Evolutionary conservation across 2,329 filamentous ascomycete species (phyloP).

Genomic region (Paraphaeosphaeria sporulosa): DNA sequence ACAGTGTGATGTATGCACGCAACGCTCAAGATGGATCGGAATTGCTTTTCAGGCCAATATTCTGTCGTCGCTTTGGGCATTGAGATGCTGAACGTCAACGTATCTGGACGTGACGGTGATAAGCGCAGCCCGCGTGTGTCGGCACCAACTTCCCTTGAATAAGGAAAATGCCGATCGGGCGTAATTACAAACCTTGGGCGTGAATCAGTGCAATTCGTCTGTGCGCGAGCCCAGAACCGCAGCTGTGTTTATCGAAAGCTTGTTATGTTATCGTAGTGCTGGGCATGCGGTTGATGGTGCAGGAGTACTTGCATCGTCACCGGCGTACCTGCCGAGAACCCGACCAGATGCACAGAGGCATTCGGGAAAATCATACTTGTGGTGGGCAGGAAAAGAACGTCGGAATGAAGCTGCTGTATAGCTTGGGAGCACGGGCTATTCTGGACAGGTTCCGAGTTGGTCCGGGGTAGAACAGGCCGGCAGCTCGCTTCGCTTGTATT

Average conservation of each 20-base stretch:
- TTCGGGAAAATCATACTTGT: neutral
- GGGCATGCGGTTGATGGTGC: constrained; percentile 38
- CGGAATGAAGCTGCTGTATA: neutral
- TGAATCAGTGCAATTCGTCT: constrained; percentile 27
- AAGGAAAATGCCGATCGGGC: constrained; percentile 26
- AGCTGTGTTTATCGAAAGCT: constrained; percentile 30
- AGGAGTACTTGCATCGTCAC: constrained; percentile 33
- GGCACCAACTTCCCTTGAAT: neutral
- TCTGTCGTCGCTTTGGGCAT: constrained; percentile 20
- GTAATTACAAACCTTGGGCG: constrained; percentile 15
- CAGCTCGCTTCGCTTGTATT: neutral
- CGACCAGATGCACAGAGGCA: neutral
- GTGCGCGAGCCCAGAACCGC: constrained; percentile 22
- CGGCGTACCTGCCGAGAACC: constrained; percentile 13
- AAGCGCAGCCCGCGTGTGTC: neutral
- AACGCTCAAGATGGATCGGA: constrained; percentile 16
- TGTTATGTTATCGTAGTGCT: constrained; percentile 32
- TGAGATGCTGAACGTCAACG: neutral
- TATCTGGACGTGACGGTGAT: neutral
- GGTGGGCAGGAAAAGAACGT: neutral
- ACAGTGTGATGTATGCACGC: constrained; percentile 30
- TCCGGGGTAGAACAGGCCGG: neutral
- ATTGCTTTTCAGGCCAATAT: constrained; percentile 20
- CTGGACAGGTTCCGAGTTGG: neutral
- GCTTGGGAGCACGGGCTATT: neutral